phyloP scores from a whole-genome alignment of 148 eudicot species.

The Linanthus parryae region DNA sequence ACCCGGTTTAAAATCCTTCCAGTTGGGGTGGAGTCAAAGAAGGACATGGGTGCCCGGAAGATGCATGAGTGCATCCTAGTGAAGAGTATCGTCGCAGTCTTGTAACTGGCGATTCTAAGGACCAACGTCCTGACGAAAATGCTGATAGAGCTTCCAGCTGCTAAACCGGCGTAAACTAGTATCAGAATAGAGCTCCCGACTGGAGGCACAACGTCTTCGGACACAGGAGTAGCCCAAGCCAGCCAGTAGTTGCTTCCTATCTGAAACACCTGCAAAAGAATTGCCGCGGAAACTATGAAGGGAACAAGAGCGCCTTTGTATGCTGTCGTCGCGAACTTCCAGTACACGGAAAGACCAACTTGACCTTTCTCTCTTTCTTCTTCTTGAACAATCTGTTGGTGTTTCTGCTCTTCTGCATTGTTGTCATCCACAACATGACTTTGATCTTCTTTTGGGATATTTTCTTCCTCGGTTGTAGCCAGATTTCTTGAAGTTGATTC shows the following conservation, averaged over 20 bases:
- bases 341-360: constrained; percentile 49
- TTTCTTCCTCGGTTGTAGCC: constrained; percentile 3
- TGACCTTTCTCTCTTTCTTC: constrained; percentile 64
- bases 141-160: constrained; percentile 42
- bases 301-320: constrained; percentile 54
- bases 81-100: constrained; percentile 51
- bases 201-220: constrained; percentile 26
- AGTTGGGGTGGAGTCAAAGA: constrained; percentile 61
- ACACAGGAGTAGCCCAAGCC: constrained; percentile 63
- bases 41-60: constrained; percentile 64
- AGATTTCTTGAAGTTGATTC: constrained; percentile 5
- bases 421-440: constrained; percentile 27
- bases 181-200: constrained; percentile 35
- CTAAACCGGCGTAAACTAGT: constrained; percentile 36
- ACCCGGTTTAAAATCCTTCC: constrained; percentile 58
- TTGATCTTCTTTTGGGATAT: constrained; percentile 16
- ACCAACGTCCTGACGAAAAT: constrained; percentile 37
- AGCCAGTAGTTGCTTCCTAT: constrained; percentile 61
- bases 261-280: constrained; percentile 46
- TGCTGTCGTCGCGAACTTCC: constrained; percentile 54
- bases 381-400: constrained; percentile 57
- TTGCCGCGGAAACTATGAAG: constrained; percentile 34
- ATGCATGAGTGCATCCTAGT: constrained; percentile 48
- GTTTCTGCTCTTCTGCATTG: constrained; percentile 20
- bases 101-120: constrained; percentile 29